Evolutionary conservation across 75 land plant species (phyloP), one percentile per base, ranked within the genome.

Genomic region (Pseudotsuga menziesii): DNA sequence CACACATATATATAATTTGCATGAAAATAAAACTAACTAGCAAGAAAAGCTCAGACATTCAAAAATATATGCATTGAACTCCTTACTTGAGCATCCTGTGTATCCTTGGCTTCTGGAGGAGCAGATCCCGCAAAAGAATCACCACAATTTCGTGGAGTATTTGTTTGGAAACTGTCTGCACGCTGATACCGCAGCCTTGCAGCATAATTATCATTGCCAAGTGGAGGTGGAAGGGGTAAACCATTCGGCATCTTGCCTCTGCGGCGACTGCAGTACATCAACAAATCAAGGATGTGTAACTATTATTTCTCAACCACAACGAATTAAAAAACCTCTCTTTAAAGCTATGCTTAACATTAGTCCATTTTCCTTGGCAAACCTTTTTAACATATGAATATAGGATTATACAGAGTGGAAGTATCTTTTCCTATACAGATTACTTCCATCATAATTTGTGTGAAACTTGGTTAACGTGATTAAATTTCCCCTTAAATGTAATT

Each of bases 221-320:
- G 16, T 6, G 83, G 83, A 16, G 86, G 86, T 19, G 86, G 83
- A 22, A 84, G 79, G 39, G 80, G 58, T 39, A 22, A 17, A 48
- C 78, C 63, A 14, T 36, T 52, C 19, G 79, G 55, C 55, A 36
- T 72, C 77, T 48, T 78, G 29, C 82, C 86, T 77, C 76, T 77
- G 15, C 73, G 70, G 4, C 76, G 74, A 44, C 86, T 84, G 62
- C 66, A 73, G 54, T 5, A 54, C 11, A 15, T 73, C 29, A 13
- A 55, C 58, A 63, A 25, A 61, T 55, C 36, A 54, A 35, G 41
- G 22, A 44, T 79, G 20, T 13, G 64, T 23, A 60, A n/a, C 36
- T 58, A 5, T 60, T 25, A 19, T 64, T 32, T 61, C 39, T 44
- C 29, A 41, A 22, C 16, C 16, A 23, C 19, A 74, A 19, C 17